phyloP scores from a whole-genome alignment of 1,284 basidiomycete genomes.

The Cystobasidium pallidum region DNA sequence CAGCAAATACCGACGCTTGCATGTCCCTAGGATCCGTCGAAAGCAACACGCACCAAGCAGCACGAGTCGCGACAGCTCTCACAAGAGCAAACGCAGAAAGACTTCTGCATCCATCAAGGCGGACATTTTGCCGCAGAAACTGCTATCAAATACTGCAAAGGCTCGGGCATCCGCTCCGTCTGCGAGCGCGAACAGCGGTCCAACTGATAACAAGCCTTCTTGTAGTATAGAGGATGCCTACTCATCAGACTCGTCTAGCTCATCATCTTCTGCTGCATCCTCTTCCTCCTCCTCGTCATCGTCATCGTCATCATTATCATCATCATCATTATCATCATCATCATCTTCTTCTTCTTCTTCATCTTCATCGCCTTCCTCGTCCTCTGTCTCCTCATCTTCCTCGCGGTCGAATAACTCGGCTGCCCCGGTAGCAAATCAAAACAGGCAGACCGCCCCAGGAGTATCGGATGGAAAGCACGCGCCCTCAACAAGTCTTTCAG shows the following conservation, averaged over 20 bases:
- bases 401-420: too few relatives aligned
- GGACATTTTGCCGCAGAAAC: not conserved
- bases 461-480: not conserved
- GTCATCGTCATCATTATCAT: conserved; percentile 16
- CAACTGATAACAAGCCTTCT: not conserved
- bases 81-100: conserved; percentile 9
- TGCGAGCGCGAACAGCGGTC: not conserved
- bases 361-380: conserved; percentile 16
- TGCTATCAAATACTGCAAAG: not conserved
- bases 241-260: not conserved
- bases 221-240: not conserved
- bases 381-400: conserved; percentile 6
- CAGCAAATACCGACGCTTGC: not conserved
- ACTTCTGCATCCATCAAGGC: not conserved
- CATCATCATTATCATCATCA: conserved; percentile 1
- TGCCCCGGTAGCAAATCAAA: not conserved
- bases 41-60: not conserved
- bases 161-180: not conserved
- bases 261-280: too few relatives aligned
- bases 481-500: not conserved
- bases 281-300: conserved; percentile 17
- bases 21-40: conserved; percentile 17
- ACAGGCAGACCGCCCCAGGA: not conserved
- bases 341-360: conserved; percentile 15
- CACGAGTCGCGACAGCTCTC: not conserved